Conservation (phyloP, 257 asterid genomes). For the Lavandula angustifolia region DNA sequence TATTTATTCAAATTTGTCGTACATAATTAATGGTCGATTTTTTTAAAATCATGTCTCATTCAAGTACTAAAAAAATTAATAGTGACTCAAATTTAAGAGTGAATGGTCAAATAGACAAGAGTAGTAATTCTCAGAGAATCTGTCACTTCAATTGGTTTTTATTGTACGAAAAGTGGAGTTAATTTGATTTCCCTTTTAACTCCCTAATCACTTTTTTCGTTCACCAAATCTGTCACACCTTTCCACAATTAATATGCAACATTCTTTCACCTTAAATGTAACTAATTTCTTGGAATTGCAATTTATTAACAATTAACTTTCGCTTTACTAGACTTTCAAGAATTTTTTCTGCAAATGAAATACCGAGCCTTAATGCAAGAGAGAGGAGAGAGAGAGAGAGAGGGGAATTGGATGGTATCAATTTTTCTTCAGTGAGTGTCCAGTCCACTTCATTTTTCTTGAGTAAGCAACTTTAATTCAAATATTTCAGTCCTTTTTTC, state of each 20-base stretch:
- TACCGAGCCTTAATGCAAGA: not conserved
- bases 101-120: not conserved
- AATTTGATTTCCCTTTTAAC: not conserved
- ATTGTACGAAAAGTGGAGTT: not conserved
- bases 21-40: too few species aligned
- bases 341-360: too few species aligned
- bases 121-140: conserved; percentile 23
- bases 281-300: too few species aligned
- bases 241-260: not conserved
- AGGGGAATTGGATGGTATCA: not conserved
- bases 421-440: conserved; percentile 26
- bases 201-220: not conserved
- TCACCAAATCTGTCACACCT: not conserved
- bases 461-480: conserved; percentile 44
- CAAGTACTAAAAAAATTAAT: too few species aligned
- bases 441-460: conserved; percentile 42
- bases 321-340: not conserved
- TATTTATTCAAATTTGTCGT: too few species aligned
- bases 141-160: conserved; percentile 28
- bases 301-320: not conserved
- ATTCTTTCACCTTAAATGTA: too few species aligned
- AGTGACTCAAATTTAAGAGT: not conserved
- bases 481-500: conserved; percentile 26
- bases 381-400: not conserved
- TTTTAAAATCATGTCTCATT: too few species aligned